These are phyloP conservation scores for Amphirosellinia nigrospora DNA, from an alignment of 495 filamentous ascomycete genomes.

Conservation along the genomic window DNA sequence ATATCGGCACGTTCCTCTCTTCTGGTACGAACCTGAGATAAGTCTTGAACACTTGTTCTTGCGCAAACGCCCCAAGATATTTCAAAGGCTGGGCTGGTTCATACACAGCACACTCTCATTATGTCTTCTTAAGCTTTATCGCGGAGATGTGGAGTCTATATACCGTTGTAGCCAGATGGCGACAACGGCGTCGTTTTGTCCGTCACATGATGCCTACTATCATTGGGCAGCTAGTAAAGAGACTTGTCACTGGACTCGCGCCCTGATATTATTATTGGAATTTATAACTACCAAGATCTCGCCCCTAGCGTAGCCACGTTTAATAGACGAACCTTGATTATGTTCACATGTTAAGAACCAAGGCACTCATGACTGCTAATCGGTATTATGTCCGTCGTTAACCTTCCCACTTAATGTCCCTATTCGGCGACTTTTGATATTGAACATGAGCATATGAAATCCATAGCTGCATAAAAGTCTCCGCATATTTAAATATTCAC, in stretches of 20 bases:
- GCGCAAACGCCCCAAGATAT: neutral
- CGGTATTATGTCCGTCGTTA: neutral
- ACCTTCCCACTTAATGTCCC: neutral
- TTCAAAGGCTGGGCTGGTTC: neutral
- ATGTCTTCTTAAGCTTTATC: neutral
- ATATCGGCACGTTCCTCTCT: neutral
- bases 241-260: neutral
- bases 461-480: neutral
- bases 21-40: constrained; percentile 1
- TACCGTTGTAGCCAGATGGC: no score
- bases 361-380: neutral
- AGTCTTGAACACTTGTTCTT: neutral
- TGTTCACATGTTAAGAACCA: neutral
- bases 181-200: no score
- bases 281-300: neutral
- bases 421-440: neutral
- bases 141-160: no score
- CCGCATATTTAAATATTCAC: neutral
- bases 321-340: neutral
- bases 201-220: neutral
- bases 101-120: neutral
- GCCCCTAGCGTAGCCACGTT: neutral
- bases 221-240: neutral
- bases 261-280: neutral
- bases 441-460: neutral